phyloP scores from a whole-genome alignment of 2,329 filamentous ascomycete genomes.

The Talaromyces verruculosus region DNA sequence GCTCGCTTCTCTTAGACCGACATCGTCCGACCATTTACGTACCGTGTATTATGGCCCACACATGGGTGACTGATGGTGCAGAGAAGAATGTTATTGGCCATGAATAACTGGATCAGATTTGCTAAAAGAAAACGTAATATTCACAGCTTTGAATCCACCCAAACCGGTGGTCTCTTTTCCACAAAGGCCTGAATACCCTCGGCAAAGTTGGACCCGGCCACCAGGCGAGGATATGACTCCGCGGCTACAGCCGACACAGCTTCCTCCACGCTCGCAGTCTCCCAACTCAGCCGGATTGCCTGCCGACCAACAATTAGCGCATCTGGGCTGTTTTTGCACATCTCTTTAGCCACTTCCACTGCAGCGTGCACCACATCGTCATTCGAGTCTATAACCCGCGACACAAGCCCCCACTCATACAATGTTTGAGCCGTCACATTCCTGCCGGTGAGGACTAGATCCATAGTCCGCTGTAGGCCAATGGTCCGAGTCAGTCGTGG shows the following conservation, averaged over 20 bases:
- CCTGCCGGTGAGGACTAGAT: slow-evolving; percentile 67
- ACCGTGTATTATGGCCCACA: neutral
- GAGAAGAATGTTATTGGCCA: neutral
- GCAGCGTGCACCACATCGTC: slow-evolving; percentile 48
- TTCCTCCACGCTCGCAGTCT: slow-evolving; percentile 59
- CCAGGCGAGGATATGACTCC: slow-evolving; percentile 57
- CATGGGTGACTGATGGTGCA: neutral
- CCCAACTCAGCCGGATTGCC: slow-evolving; percentile 67
- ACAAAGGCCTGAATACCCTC: slow-evolving; percentile 72
- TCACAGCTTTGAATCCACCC: slow-evolving; percentile 38
- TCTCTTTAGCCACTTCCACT: slow-evolving; percentile 56
- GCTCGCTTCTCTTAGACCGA: neutral
- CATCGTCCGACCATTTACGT: neutral
- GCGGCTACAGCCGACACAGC: slow-evolving; percentile 57
- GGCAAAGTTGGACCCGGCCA: slow-evolving; percentile 65
- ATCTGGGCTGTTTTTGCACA: slow-evolving; percentile 67
- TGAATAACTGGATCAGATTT: neutral
- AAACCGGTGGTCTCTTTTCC: slow-evolving; percentile 65
- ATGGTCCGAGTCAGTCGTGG: slow-evolving; percentile 65
- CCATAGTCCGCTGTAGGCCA: slow-evolving; percentile 67
- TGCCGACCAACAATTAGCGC: slow-evolving; percentile 66
- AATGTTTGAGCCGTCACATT: slow-evolving; percentile 61
- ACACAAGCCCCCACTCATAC: slow-evolving; percentile 67
- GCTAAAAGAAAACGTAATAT: neutral
- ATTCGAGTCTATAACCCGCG: slow-evolving; percentile 55